Evolutionary conservation across 2,329 filamentous ascomycete genomes (phyloP), one percentile per base, ranked within the genome.

Genomic region (Chaetomium sp.): DNA sequence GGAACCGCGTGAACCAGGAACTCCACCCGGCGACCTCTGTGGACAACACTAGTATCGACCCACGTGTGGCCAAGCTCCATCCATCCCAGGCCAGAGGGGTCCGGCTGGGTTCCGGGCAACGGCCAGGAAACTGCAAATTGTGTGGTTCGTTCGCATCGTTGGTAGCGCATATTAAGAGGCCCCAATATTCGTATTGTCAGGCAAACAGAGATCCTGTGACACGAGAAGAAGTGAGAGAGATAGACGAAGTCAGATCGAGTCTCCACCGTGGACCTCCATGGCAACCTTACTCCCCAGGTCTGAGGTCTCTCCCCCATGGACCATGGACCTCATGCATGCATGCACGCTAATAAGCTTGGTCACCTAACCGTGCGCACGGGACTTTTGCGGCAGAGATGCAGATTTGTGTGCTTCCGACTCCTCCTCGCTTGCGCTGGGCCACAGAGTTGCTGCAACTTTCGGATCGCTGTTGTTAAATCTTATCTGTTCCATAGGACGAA

Each of bases 341-440:
- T n/a, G 57, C 65, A 62, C 65, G 64, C 68, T n/a, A n/a, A n/a
- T 68, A 70, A 63, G 27, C 23, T 68, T 65, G 68, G 54, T 62
- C 61, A 67, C 62, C 62, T 67, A 72, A 72, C 73, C 73, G 72
- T 74, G 72, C 71, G 68, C 69, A 68, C 70, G 72, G 72, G 68
- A 72, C 67, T 57, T 69, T 67, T 60, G 38, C 38, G 50, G 55
- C n/a, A 31, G 45, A 42, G 59, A 31, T 57, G 47, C 61, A 58
- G 47, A 47, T 54, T 31, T 16, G 35, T 50, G 29, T 23, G 51
- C 35, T 50, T 3, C 27, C 27, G 27, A 29, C 31, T 62, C 51
- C 29, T 42, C 21, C 55, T 56, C 23, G 13, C n/a, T 25, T 8
- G 38, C 27, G 55, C 62, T 60, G 25, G 50, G 42, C 12, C 31